Conservation (phyloP, 2,329 filamentous ascomycete genomes). For the Colletotrichum sp. region DNA sequence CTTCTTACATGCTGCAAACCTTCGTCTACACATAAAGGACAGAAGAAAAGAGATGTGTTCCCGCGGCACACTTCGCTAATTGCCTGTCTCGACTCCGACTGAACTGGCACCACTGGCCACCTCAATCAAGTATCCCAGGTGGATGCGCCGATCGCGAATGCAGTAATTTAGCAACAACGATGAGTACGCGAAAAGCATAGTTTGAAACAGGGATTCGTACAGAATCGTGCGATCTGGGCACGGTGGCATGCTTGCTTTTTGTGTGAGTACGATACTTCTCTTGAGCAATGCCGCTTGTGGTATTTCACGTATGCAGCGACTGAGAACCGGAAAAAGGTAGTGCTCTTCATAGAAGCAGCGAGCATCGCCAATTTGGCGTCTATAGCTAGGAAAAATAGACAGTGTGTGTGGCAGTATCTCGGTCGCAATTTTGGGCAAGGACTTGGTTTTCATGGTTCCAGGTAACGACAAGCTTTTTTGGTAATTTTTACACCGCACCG, state of each 20-base stretch:
- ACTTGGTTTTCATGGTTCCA: not conserved
- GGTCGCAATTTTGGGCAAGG: not conserved
- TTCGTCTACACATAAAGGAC: not conserved
- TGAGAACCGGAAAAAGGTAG: not conserved
- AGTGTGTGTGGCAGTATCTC: not conserved
- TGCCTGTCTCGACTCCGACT: not conserved
- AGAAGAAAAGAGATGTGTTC: not conserved
- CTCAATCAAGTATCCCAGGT: not conserved
- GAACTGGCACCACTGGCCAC: not conserved
- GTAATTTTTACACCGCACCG: not conserved
- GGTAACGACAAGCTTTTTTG: not conserved
- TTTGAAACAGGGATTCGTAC: not conserved
- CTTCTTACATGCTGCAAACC: not conserved
- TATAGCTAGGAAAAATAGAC: not conserved
- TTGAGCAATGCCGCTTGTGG: not conserved
- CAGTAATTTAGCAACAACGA: not conserved
- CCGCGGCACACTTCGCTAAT: not conserved
- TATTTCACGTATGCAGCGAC: not conserved
- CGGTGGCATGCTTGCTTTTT: not conserved
- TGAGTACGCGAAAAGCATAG: not conserved
- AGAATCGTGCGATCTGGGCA: not conserved
- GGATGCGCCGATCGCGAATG: not conserved
- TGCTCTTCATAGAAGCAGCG: not conserved
- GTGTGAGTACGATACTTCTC: not conserved
- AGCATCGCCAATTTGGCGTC: not conserved